These are phyloP conservation scores for Populus euphratica DNA, from an alignment of 345 rosid genomes.

Conservation along the genomic window DNA sequence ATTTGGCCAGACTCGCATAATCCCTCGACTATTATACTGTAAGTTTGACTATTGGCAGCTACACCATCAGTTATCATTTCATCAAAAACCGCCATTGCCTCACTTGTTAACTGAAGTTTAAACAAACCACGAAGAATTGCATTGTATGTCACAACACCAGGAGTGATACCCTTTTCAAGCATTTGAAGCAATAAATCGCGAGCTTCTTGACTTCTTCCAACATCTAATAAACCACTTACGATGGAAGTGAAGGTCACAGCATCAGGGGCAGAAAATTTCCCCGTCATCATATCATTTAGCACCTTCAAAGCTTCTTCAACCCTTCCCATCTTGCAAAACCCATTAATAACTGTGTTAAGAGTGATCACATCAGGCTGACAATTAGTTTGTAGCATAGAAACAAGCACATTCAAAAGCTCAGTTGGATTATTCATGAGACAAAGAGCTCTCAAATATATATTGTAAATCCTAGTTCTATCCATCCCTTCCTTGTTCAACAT, in stretches of 20 bases:
- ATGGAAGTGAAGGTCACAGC: slow-evolving; percentile 65
- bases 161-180: slow-evolving; percentile 45
- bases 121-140: slow-evolving; percentile 63
- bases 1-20: slow-evolving; percentile 43
- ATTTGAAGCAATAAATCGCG: slow-evolving; percentile 45
- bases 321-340: slow-evolving; percentile 72
- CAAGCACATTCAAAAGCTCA: slow-evolving; percentile 63
- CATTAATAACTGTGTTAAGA: slow-evolving; percentile 71
- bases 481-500: slow-evolving; percentile 57
- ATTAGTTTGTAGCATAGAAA: slow-evolving; percentile 67
- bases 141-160: slow-evolving; percentile 68
- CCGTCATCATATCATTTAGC: slow-evolving; percentile 63
- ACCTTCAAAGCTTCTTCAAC: slow-evolving; percentile 69
- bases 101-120: slow-evolving; percentile 41
- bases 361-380: slow-evolving; percentile 74
- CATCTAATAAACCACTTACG: slow-evolving; percentile 55
- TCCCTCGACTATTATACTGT: slow-evolving; percentile 55
- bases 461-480: slow-evolving; percentile 61
- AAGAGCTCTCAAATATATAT: slow-evolving; percentile 71
- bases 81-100: slow-evolving; percentile 49
- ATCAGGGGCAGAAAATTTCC: slow-evolving; percentile 75
- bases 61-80: slow-evolving; percentile 52
- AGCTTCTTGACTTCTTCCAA: slow-evolving; percentile 58
- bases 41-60: slow-evolving; percentile 45
- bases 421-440: slow-evolving; percentile 53